Base-by-base conservation (phyloP, 805 yeast species). In the Zygoascus bituminiphila region DNA sequence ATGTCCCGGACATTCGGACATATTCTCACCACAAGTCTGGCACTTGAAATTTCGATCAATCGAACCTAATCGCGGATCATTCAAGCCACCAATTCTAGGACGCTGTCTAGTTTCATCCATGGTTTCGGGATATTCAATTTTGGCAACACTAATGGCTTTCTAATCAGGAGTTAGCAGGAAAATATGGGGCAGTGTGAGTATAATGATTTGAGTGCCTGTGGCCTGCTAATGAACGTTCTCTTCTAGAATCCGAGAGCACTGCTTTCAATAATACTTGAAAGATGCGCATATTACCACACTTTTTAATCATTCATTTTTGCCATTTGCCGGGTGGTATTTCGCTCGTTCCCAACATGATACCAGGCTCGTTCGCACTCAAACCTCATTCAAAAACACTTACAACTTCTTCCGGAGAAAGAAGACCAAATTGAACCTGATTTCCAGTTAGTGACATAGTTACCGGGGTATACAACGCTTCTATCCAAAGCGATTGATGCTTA, bases 1-100 rank as follows among this genome's bases (percentile, higher is more conserved):
- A 72, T 93, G 99, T 51, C 99, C 99, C 0, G 98, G 98, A 70
- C 99, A 93, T 66, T 93, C 98, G 52, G 91, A 87, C 97, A 93
- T 93, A 60, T 91, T 96, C 68, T 93, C 99, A 61, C 96, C 95
- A 76, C 99, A 93, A 21, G 99, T 93, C 74, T 91, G 98, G 75
- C 99, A 93, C 72, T 87, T 88, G 76, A 85, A 86, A 66, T 89
- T 91, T 67, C 98, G 82, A 69, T 93, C 99, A 59, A 93, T 89
- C 4, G 97, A 85, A 45, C 99, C 99, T 53, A 93, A 75, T 60
- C 98, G 81, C 52, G 98, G 98, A 67, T 94, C 98, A 65, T 89
- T 91, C 54, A 93, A 73, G 52, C 99, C 99, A 54, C 97, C 97
- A 57, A 88, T 89, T 66, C 97, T 81, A 43, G 98, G 97, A 55